A percentile compares a stretch with the other conserved stretches of the same genome.
Evolutionary conservation across 2,329 filamentous ascomycete genomes (phyloP).

Genomic region (Fusarium piperis): DNA sequence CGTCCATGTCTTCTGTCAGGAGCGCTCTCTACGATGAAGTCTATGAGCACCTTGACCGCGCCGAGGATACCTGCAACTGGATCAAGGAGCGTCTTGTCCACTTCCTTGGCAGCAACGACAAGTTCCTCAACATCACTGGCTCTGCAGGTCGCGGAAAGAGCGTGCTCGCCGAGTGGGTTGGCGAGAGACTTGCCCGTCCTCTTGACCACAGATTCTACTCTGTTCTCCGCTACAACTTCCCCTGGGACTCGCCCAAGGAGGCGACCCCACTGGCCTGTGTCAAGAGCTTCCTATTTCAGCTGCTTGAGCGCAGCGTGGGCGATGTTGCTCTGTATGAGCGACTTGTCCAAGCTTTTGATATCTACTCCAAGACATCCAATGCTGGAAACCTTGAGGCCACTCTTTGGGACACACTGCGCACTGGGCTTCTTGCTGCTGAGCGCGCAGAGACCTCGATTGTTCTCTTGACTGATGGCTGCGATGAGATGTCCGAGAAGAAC

Average conservation of each 20-base stretch:
- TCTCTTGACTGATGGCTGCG: constrained; percentile 51
- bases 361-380: constrained; percentile 35
- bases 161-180: constrained; percentile 52
- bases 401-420: constrained; percentile 49
- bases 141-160: constrained; percentile 50
- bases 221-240: constrained; percentile 50
- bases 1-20: constrained; percentile 41
- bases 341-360: constrained; percentile 41
- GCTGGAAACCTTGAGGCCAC: constrained; percentile 40
- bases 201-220: constrained; percentile 48
- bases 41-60: constrained; percentile 48
- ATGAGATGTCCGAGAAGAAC: constrained; percentile 43
- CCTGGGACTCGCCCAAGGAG: constrained; percentile 45
- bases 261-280: constrained; percentile 46
- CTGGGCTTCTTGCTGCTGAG: constrained; percentile 46
- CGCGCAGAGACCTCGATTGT: constrained; percentile 42
- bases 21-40: constrained; percentile 47
- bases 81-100: constrained; percentile 47
- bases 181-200: constrained; percentile 51
- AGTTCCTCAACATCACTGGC: constrained; percentile 49
- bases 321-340: constrained; percentile 48
- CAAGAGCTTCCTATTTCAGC: constrained; percentile 50
- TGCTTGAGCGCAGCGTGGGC: constrained; percentile 52
- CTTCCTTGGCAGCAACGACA: constrained; percentile 48
- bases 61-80: constrained; percentile 54